phyloP scores from a whole-genome alignment of 139 green algal species.

The Tetradesmus obliquus region DNA sequence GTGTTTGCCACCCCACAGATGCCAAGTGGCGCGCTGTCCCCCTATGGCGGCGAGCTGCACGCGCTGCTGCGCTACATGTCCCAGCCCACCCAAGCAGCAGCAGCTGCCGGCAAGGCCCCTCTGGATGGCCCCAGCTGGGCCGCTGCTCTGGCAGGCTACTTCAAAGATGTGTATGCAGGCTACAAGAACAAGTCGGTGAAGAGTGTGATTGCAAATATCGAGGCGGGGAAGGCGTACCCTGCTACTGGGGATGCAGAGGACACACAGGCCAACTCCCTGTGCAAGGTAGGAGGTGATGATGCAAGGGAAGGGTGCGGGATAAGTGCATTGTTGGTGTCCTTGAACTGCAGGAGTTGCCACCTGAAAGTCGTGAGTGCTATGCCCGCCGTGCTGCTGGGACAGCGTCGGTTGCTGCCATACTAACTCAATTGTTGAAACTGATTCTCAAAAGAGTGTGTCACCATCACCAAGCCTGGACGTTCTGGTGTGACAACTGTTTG shows the following conservation, averaged over 20 bases:
- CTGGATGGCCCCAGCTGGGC: constrained; percentile 1
- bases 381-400: too few species aligned
- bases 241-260: constrained; percentile 53
- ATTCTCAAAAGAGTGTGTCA: too few species aligned
- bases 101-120: neutral
- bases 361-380: too few species aligned
- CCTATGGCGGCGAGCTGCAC: constrained; percentile 57
- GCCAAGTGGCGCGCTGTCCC: constrained; percentile 26
- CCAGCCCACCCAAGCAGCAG: constrained; percentile 23
- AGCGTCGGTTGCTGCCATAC: too few species aligned
- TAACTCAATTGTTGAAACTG: too few species aligned
- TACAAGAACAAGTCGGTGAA: constrained; percentile 50
- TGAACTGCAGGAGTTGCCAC: neutral
- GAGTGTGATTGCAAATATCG: constrained; percentile 41
- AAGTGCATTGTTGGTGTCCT: neutral
- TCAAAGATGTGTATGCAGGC: neutral
- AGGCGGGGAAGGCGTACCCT: constrained; percentile 54
- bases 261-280: constrained; percentile 60
- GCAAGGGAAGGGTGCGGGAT: neutral
- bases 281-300: constrained; percentile 38
- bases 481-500: neutral
- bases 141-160: neutral
- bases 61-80: constrained; percentile 57
- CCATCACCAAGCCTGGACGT: too few species aligned
- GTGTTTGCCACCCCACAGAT: neutral